These are phyloP conservation scores for Talaromyces amestolkiae DNA, from an alignment of 2,329 filamentous ascomycete species.

Conservation along the genomic window DNA sequence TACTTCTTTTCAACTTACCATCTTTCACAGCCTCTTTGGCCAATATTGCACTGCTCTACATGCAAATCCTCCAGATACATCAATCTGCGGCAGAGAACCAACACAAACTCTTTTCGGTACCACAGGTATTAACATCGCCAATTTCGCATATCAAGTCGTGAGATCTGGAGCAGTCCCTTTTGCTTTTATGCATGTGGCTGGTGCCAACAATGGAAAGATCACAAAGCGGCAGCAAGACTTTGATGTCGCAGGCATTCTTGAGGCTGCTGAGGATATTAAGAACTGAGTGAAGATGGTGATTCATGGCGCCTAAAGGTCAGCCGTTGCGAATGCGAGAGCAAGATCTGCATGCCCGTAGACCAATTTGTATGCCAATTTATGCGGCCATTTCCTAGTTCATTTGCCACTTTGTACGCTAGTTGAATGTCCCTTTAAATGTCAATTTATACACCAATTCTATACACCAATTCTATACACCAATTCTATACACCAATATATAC, in stretches of 20 bases:
- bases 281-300: background rate
- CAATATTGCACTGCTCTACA: conserved; percentile 3
- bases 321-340: too few relatives aligned
- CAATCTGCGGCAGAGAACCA: background rate
- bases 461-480: too few relatives aligned
- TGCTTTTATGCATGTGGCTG: conserved; percentile 1
- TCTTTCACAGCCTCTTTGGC: background rate
- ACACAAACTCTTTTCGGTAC: background rate
- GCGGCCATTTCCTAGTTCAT: too few relatives aligned
- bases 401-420: too few relatives aligned
- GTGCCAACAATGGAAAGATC: background rate
- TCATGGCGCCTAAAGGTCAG: too few relatives aligned
- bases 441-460: too few relatives aligned
- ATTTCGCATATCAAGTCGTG: conserved; percentile 1
- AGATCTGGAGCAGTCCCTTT: background rate
- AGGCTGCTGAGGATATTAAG: background rate
- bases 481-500: too few relatives aligned
- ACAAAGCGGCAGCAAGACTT: background rate
- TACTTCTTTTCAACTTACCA: background rate
- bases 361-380: too few relatives aligned
- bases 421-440: too few relatives aligned
- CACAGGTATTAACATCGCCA: background rate
- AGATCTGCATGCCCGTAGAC: too few relatives aligned
- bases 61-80: conserved; percentile 3
- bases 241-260: background rate